phyloP scores from a whole-genome alignment of 2,329 filamentous ascomycete species.

The Colletotrichum salicis region DNA sequence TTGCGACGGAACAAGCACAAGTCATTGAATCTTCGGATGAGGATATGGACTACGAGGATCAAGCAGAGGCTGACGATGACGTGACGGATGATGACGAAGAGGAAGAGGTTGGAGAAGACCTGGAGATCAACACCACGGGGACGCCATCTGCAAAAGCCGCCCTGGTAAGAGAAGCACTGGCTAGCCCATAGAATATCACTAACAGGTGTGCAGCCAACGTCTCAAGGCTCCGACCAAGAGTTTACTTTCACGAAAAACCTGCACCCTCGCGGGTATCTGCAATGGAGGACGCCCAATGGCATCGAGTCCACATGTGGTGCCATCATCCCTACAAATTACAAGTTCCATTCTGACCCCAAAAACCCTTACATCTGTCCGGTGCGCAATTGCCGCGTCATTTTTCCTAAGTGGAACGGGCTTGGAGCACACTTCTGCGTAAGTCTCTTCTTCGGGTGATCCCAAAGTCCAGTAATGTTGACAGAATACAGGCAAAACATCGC shows the following conservation, averaged over 20 bases:
- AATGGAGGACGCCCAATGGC: not conserved
- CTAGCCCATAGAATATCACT: not conserved
- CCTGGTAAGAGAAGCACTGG: too few species aligned
- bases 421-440: constrained; percentile 39
- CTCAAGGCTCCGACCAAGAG: not conserved
- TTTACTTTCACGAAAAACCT: not conserved
- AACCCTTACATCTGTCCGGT: constrained; percentile 50
- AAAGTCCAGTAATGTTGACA: constrained; percentile 1
- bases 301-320: constrained; percentile 39
- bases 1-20: too few species aligned
- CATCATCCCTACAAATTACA: constrained; percentile 47
- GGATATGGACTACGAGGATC: too few species aligned
- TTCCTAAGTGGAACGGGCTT: constrained; percentile 36
- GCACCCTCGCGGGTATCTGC: constrained; percentile 1
- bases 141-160: too few species aligned
- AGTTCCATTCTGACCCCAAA: constrained; percentile 37
- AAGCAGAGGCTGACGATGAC: too few species aligned
- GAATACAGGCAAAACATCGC: constrained; percentile 35
- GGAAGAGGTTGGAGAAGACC: too few species aligned
- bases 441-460: not conserved
- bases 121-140: too few species aligned
- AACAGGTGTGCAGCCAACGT: not conserved
- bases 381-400: constrained; percentile 47
- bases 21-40: too few species aligned
- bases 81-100: too few species aligned